These are phyloP conservation scores for Starmerella riodocensis DNA, from an alignment of 805 yeast species.

Conservation along the genomic window DNA sequence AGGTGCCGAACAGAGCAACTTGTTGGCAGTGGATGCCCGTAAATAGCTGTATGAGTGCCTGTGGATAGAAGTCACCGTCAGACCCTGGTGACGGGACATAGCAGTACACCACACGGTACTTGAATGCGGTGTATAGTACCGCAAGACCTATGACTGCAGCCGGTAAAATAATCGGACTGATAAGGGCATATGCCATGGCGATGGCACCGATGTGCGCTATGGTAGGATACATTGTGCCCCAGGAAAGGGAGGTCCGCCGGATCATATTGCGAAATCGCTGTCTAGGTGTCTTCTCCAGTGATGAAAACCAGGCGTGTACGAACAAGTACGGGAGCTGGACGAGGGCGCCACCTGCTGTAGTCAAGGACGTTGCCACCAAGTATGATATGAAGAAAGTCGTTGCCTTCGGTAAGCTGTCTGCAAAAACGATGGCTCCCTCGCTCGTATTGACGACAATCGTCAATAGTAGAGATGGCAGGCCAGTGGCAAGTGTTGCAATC, in stretches of 20 bases:
- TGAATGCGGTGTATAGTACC: conserved; percentile 50
- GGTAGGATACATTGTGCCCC: conserved; percentile 72
- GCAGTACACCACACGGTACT: conserved; percentile 50
- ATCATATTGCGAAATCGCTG: conserved; percentile 36
- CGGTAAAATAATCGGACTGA: conserved; percentile 64
- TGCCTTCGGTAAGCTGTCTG: conserved; percentile 70
- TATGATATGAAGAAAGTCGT: conserved; percentile 77
- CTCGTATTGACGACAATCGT: conserved; percentile 20
- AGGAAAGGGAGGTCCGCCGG: conserved; percentile 37
- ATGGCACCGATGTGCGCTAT: conserved; percentile 68
- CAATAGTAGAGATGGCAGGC: conserved; percentile 40
- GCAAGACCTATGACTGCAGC: conserved; percentile 46
- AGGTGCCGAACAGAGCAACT: conserved; percentile 61
- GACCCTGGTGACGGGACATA: conserved; percentile 26
- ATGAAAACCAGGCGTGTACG: conserved; percentile 28
- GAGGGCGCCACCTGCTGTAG: conserved; percentile 60
- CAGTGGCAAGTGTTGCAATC: conserved; percentile 74
- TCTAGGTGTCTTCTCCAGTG: conserved; percentile 50
- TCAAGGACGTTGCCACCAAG: conserved; percentile 57
- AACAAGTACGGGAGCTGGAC: conserved; percentile 45
- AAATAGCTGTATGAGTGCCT: conserved; percentile 62
- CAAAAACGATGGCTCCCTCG: conserved; percentile 41
- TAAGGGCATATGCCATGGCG: conserved; percentile 61
- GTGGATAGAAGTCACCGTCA: conserved; percentile 54
- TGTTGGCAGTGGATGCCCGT: conserved; percentile 75